Conservation (phyloP, 2,329 filamentous ascomycete genomes). For the Diplocarpon mali region DNA sequence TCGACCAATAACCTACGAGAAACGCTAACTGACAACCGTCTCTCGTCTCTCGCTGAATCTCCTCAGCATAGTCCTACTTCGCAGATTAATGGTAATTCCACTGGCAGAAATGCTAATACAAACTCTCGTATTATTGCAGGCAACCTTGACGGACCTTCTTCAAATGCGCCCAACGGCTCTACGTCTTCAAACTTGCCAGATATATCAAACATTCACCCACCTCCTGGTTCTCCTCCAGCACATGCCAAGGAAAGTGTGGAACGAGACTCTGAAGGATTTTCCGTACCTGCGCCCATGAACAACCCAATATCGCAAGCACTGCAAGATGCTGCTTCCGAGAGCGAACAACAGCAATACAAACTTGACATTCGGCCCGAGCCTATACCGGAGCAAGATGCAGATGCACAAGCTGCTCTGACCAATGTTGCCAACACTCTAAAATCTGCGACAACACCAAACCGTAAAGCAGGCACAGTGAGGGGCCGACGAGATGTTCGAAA, state of each 20-base stretch:
- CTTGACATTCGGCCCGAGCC: conserved; percentile 71
- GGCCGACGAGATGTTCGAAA: conserved; percentile 87
- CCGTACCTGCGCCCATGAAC: conserved; percentile 52
- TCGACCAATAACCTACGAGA: conserved; percentile 50
- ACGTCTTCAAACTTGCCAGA: conserved; percentile 30
- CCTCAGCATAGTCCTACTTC: conserved; percentile 28
- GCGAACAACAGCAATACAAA: conserved; percentile 59
- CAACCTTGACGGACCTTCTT: conserved; percentile 24
- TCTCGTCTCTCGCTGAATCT: conserved; percentile 48
- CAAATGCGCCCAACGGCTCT: conserved; percentile 37
- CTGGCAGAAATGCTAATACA: conserved; percentile 24
- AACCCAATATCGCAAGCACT: conserved; percentile 63
- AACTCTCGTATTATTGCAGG: conserved; percentile 23
- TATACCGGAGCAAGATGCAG: conserved; percentile 66
- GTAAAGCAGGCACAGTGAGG: conserved; percentile 65
- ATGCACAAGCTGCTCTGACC: conserved; percentile 63
- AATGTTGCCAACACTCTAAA: conserved; percentile 66
- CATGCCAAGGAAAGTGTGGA: conserved; percentile 20
- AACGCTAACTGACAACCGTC: conserved; percentile 33
- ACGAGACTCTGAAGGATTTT: conserved; percentile 68
- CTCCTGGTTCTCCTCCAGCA: conserved; percentile 36
- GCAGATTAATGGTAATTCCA: conserved; percentile 20
- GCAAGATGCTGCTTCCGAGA: conserved; percentile 46
- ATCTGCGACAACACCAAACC: conserved; percentile 49
- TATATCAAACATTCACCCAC: conserved; percentile 40